These are phyloP conservation scores for Dioscorea cayenensis DNA, from an alignment of 116 monocot genomes.

Conservation along the genomic window DNA sequence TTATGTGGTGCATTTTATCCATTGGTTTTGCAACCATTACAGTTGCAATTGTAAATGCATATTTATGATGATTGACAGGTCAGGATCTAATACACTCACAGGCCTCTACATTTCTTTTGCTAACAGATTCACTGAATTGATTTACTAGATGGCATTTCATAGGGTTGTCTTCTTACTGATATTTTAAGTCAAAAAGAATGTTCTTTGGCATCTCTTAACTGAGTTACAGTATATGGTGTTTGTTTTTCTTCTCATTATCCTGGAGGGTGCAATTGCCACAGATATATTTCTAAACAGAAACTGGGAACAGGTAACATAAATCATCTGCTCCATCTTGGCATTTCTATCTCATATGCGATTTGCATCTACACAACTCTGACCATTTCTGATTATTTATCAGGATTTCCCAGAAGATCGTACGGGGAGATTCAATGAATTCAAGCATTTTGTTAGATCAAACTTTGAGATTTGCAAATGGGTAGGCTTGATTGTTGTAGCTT, in stretches of 20 bases:
- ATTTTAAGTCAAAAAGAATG: background rate
- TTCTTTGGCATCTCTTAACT: constrained; percentile 6
- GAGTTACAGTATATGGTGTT: constrained; percentile 34
- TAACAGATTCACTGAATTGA: too few relatives aligned
- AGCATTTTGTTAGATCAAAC: constrained; percentile 59
- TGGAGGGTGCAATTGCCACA: constrained; percentile 59
- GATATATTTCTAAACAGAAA: constrained; percentile 67
- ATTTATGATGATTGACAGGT: too few relatives aligned
- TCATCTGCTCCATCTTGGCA: background rate
- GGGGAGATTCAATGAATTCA: constrained; percentile 63
- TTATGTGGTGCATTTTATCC: too few relatives aligned
- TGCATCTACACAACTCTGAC: background rate
- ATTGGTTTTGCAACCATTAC: too few relatives aligned
- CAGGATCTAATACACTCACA: too few relatives aligned
- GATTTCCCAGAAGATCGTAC: constrained; percentile 69
- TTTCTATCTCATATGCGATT: background rate
- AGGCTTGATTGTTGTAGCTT: constrained; percentile 41
- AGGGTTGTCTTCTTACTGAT: background rate
- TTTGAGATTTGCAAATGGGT: constrained; percentile 71
- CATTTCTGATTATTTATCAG: constrained; percentile 7
- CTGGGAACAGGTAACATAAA: constrained; percentile 63
- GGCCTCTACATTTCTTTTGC: too few relatives aligned
- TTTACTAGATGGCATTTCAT: too few relatives aligned
- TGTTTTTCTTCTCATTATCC: constrained; percentile 37
- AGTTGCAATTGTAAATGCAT: too few relatives aligned